Evolutionary conservation across 805 yeast species (phyloP), one percentile per base, ranked within the genome.

Genomic region (Saccharomycopsis microspora): DNA sequence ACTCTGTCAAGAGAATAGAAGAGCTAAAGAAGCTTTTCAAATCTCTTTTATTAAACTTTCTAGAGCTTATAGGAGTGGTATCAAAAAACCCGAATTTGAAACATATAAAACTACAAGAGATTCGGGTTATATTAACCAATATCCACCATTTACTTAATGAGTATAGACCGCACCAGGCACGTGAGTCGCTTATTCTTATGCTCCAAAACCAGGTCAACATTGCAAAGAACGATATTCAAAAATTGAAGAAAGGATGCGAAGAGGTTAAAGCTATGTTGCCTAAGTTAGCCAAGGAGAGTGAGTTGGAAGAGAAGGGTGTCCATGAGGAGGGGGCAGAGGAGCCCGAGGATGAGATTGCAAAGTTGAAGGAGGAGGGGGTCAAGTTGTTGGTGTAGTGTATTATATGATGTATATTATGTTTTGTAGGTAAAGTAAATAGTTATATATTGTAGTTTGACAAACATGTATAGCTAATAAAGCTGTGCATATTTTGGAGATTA

Each of bases 161-260:
- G 45, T 93, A 93, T 64, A 71, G 98, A 52, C 93, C 97, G 3
- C 97, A 93, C 63, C 98, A 93, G 60, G 83, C 95, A 3, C 71
- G 97, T 45, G 98, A 93, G 58, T 81, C 89, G 44, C 69, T 93
- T 54, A 85, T 88, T 40, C 70, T 86, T 70, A 68, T 83, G 46
- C 65, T 86, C 60, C 78, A 75, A 56, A 81, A 77, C 46, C 88
- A 84, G 58, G 75, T 90, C 34, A 84, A 76, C 44, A 69, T 72
- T 40, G 83, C 82, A 56, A 69, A 70, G 44, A 58, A 63, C 4
- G 82, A 81, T 51, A 80, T 82, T 5, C 49, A 48, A 55, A 44
- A 52, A 47, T 54, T 51, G 44, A 50, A 52, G 27, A 44, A 48
- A n/a, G 35, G 46, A n/a, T 40, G 45, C 34, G 46, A 41, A 34